These are phyloP conservation scores for Vaccinium corymbosum DNA, from an alignment of 148 eudicot genomes.

Conservation along the genomic window DNA sequence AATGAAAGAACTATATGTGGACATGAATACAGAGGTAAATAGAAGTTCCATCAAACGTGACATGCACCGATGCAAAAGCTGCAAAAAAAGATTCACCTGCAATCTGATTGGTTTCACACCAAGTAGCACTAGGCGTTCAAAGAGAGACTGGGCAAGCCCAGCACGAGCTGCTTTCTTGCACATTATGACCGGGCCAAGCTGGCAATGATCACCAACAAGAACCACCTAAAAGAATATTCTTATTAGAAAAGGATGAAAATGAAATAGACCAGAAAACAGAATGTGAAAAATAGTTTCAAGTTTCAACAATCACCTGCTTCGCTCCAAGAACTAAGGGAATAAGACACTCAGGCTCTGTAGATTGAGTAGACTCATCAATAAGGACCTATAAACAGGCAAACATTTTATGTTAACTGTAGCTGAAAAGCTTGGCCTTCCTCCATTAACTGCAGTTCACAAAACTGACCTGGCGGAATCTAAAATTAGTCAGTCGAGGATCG, in stretches of 20 bases:
- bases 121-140: conserved; percentile 92
- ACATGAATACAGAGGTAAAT: not conserved
- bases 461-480: conserved; percentile 89
- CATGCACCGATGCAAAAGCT: not conserved
- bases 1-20: not conserved
- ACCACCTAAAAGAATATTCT: conserved; percentile 42
- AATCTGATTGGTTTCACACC: conserved; percentile 95
- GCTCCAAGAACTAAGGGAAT: conserved; percentile 96
- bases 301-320: conserved; percentile 60
- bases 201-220: conserved; percentile 99
- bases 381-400: conserved; percentile 54
- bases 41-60: not conserved
- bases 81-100: conserved; percentile 48
- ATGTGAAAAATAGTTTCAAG: not conserved
- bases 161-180: conserved; percentile 99
- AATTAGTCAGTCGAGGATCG: conserved; percentile 93
- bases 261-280: not conserved
- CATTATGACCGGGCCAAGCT: conserved; percentile 99
- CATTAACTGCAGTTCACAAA: not conserved
- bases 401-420: conserved; percentile 11
- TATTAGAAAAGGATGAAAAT: not conserved
- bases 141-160: conserved; percentile 93
- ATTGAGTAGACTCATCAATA: conserved; percentile 95
- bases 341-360: conserved; percentile 98
- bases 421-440: not conserved